These are phyloP conservation scores for Wilcoxina mikolae DNA, from an alignment of 495 filamentous ascomycete genomes.

Conservation along the genomic window DNA sequence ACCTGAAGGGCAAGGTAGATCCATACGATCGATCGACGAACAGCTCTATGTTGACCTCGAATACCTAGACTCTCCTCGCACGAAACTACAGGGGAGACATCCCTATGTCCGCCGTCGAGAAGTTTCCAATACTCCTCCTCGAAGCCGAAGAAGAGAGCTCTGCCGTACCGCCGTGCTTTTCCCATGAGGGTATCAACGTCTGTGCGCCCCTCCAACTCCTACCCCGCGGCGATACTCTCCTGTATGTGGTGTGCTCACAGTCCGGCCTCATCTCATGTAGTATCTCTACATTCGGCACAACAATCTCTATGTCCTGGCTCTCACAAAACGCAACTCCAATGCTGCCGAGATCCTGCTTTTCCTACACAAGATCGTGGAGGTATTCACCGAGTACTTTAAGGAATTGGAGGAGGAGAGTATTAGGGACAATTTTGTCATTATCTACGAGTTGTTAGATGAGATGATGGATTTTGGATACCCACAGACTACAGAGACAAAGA, in stretches of 20 bases:
- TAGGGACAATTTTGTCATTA: slow-evolving; percentile 97
- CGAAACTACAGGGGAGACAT: slow-evolving; percentile 98
- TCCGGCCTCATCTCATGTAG: slow-evolving; percentile 33
- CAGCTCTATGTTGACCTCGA: slow-evolving; percentile 27
- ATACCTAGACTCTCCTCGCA: slow-evolving; percentile 74
- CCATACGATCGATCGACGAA: slow-evolving; percentile 3
- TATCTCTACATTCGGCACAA: slow-evolving; percentile 99
- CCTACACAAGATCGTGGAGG: slow-evolving; percentile 94
- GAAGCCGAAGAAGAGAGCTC: slow-evolving; percentile 99
- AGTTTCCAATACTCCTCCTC: slow-evolving; percentile 89
- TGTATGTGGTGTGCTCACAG: background rate
- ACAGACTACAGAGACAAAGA: slow-evolving; percentile 97
- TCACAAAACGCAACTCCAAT: slow-evolving; percentile 98
- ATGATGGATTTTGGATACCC: slow-evolving; percentile 99
- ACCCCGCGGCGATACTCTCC: slow-evolving; percentile 2
- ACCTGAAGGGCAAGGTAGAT: slow-evolving; percentile 96
- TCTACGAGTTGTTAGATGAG: slow-evolving; percentile 97
- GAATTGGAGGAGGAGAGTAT: slow-evolving; percentile 98
- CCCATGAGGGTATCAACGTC: slow-evolving; percentile 96
- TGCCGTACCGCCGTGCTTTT: slow-evolving; percentile 95
- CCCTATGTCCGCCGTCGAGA: slow-evolving; percentile 98
- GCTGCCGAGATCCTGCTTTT: slow-evolving; percentile 97
- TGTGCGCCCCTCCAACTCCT: slow-evolving; percentile 23
- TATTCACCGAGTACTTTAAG: slow-evolving; percentile 99
- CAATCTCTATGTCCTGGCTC: slow-evolving; percentile 95